phyloP scores from a whole-genome alignment of 345 rosid genomes.

The Limnanthes douglasii region DNA sequence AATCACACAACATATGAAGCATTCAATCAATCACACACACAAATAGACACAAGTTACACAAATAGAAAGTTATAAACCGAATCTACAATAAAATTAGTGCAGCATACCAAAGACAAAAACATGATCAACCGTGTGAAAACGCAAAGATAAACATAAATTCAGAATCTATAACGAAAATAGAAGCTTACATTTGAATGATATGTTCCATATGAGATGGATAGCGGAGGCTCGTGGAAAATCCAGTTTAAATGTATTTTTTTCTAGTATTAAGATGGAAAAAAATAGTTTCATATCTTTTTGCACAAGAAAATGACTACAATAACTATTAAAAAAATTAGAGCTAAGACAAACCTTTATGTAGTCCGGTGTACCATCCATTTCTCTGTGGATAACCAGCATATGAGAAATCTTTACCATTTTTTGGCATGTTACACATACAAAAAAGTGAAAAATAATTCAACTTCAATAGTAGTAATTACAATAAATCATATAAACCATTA shows the following conservation, averaged over 20 bases:
- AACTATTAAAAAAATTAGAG: background rate
- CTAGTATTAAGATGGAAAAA: slow-evolving; percentile 19
- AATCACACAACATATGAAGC: too few relatives aligned
- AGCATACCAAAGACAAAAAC: too few relatives aligned
- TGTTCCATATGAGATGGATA: slow-evolving; percentile 84
- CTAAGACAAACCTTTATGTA: slow-evolving; percentile 57
- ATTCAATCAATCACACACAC: too few relatives aligned
- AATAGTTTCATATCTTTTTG: slow-evolving; percentile 1
- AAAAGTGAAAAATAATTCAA: background rate
- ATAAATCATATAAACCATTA: slow-evolving; percentile 1
- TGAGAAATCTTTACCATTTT: slow-evolving; percentile 46
- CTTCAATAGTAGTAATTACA: background rate
- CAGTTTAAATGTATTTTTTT: slow-evolving; percentile 67
- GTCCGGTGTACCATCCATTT: slow-evolving; percentile 60
- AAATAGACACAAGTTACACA: too few relatives aligned
- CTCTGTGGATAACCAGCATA: slow-evolving; percentile 83
- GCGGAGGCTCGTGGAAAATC: slow-evolving; percentile 80
- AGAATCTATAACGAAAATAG: slow-evolving; percentile 1
- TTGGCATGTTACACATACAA: slow-evolving; percentile 51
- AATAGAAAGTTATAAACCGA: too few relatives aligned
- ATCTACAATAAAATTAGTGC: too few relatives aligned
- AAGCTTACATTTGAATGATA: slow-evolving; percentile 78
- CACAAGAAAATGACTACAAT: background rate
- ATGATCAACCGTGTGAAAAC: too few relatives aligned
- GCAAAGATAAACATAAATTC: too few relatives aligned